Conservation (phyloP, 495 filamentous ascomycete genomes). For the Penicillium atrosanguineum region DNA sequence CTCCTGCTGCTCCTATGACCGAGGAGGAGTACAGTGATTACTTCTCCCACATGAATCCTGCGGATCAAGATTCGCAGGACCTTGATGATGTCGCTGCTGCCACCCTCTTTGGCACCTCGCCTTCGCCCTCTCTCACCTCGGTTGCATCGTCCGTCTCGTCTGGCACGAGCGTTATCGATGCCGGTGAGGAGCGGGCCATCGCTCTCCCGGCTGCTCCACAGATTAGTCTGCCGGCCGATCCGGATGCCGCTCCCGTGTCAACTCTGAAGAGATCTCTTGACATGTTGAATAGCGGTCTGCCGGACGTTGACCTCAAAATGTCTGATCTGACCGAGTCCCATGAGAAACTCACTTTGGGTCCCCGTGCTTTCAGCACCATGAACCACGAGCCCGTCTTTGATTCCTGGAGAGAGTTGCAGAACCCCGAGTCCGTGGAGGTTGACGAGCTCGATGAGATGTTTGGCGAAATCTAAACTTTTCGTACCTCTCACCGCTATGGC, state of each 20-base stretch:
- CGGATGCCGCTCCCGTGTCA: constrained; percentile 30
- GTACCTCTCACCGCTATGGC: not conserved
- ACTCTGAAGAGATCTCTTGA: constrained; percentile 45
- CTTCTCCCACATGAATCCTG: constrained; percentile 35
- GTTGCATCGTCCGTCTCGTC: constrained; percentile 49
- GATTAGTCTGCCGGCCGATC: constrained; percentile 37
- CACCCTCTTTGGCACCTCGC: constrained; percentile 44
- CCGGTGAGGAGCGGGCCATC: constrained; percentile 21
- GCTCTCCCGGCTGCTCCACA: constrained; percentile 27
- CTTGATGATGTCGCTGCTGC: constrained; percentile 37
- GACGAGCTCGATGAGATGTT: constrained; percentile 92
- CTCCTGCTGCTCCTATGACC: constrained; percentile 34
- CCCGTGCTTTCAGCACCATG: constrained; percentile 46
- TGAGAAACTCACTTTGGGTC: constrained; percentile 36
- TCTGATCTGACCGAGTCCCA: constrained; percentile 45
- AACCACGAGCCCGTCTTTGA: constrained; percentile 35
- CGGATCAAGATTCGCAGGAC: constrained; percentile 25
- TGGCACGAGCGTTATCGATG: constrained; percentile 44
- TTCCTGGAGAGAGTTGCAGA: constrained; percentile 64
- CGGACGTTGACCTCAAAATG: constrained; percentile 47
- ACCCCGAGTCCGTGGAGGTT: constrained; percentile 84
- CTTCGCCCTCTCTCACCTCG: constrained; percentile 46
- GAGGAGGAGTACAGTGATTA: constrained; percentile 42
- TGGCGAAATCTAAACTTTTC: constrained; percentile 40
- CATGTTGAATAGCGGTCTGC: constrained; percentile 41